These are phyloP conservation scores for Penicillium polonicum DNA, from an alignment of 2,329 filamentous ascomycete species.

Conservation along the genomic window DNA sequence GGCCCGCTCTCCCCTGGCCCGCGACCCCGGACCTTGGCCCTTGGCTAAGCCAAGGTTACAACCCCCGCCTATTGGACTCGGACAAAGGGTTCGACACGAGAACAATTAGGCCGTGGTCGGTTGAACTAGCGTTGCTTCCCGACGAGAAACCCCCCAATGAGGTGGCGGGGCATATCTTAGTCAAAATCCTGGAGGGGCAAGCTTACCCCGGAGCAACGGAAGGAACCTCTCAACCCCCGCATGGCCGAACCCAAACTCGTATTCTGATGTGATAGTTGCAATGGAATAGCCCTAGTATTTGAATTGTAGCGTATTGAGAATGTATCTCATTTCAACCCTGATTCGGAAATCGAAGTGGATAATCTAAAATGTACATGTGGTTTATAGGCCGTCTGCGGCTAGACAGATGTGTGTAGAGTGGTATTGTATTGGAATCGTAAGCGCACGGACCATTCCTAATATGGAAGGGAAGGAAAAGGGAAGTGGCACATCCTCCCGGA, in stretches of 20 bases:
- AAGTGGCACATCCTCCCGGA: slow-evolving; percentile 9
- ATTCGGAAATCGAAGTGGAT: not conserved
- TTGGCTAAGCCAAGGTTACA: not conserved
- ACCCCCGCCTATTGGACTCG: slow-evolving; percentile 1
- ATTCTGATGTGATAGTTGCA: not conserved
- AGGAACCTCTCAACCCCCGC: slow-evolving; percentile 31
- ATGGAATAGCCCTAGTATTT: not conserved
- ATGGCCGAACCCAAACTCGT: slow-evolving; percentile 32
- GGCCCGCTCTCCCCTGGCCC: slow-evolving; percentile 8
- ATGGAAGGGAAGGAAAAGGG: not conserved
- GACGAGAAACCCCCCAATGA: not conserved
- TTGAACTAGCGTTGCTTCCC: not conserved
- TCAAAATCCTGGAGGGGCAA: slow-evolving; percentile 11
- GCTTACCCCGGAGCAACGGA: slow-evolving; percentile 39
- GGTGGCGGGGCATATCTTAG: not conserved
- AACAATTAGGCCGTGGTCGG: not conserved
- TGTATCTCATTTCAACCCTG: not conserved
- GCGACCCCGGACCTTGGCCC: slow-evolving; percentile 7
- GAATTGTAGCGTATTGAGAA: not conserved
- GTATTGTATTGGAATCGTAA: slow-evolving; percentile 4
- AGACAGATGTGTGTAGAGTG: not conserved
- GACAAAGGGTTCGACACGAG: slow-evolving; percentile 10
- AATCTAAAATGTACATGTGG: not conserved
- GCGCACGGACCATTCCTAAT: slow-evolving; percentile 3
- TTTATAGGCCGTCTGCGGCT: not conserved